Conservation (phyloP, 2,329 filamentous ascomycete genomes). For the Cyanodermella asteris region DNA sequence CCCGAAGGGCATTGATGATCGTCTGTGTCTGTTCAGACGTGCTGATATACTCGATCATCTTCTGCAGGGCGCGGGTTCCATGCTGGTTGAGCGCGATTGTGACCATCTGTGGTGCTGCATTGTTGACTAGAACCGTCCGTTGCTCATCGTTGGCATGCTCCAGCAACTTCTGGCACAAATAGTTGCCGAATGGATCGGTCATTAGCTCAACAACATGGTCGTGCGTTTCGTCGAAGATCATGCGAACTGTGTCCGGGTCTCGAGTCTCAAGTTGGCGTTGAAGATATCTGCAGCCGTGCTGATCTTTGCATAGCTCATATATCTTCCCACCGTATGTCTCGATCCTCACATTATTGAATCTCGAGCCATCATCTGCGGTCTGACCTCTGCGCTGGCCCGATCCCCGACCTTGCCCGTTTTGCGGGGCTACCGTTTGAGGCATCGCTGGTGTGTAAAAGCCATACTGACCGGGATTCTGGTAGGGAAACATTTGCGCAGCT, state of each 20-base stretch:
- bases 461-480: no score
- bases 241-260: slow-evolving; percentile 59
- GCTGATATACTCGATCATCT: slow-evolving; percentile 97
- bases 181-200: slow-evolving; percentile 98
- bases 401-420: no score
- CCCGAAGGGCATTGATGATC: slow-evolving; percentile 65
- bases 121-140: slow-evolving; percentile 77
- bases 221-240: slow-evolving; percentile 88
- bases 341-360: slow-evolving; percentile 63
- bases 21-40: slow-evolving; percentile 66
- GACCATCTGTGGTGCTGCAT: slow-evolving; percentile 69
- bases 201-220: slow-evolving; percentile 90
- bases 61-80: slow-evolving; percentile 85
- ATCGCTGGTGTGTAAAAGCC: no score
- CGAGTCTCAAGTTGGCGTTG: slow-evolving; percentile 95
- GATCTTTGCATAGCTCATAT: slow-evolving; percentile 84
- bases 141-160: slow-evolving; percentile 92
- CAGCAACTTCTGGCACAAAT: slow-evolving; percentile 93
- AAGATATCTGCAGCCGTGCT: slow-evolving; percentile 88
- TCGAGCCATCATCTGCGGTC: no score
- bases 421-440: no score
- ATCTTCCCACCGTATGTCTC: slow-evolving; percentile 66
- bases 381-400: slow-evolving; percentile 36
- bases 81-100: slow-evolving; percentile 93
- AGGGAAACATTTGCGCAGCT: no score